phyloP scores from a whole-genome alignment of 768 basidiomycete species.

The Gelatoporia subvermispora region DNA sequence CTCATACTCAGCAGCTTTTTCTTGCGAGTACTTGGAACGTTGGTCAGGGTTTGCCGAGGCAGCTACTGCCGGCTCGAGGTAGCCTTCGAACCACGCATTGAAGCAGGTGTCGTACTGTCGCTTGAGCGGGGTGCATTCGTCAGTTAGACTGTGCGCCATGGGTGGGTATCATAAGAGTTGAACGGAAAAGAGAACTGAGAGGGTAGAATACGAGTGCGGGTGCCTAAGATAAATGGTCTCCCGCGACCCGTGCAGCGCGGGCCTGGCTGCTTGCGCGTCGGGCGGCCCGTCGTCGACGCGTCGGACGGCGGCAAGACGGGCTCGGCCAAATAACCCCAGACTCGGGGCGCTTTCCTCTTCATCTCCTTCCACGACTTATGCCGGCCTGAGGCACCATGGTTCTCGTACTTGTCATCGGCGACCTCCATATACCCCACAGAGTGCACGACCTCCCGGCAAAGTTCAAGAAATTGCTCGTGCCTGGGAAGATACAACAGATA shows the following conservation, averaged over 20 bases:
- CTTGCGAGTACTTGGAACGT: conserved; percentile 58
- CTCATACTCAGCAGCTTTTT: conserved; percentile 87
- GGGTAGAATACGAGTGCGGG: neutral
- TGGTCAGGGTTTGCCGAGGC: conserved; percentile 39
- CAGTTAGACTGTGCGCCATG: conserved; percentile 79
- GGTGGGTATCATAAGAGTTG: neutral
- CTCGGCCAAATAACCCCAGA: neutral
- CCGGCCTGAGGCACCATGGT: conserved; percentile 49
- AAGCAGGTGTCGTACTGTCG: conserved; percentile 91
- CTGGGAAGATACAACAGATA: conserved; percentile 96
- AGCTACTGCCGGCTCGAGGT: conserved; percentile 76
- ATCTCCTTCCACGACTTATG: too few species aligned
- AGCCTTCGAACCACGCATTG: conserved; percentile 97
- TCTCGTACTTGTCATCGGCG: conserved; percentile 90
- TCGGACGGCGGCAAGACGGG: neutral
- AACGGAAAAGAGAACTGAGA: neutral
- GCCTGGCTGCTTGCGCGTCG: conserved; percentile 5
- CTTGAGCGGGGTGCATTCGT: conserved; percentile 87
- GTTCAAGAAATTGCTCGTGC: conserved; percentile 89
- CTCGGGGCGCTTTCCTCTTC: neutral
- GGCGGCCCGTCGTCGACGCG: neutral
- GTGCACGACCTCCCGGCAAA: conserved; percentile 88
- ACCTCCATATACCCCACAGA: conserved; percentile 92
- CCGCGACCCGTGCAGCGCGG: too few species aligned
- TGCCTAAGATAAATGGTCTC: conserved; percentile 7